These are phyloP conservation scores for Metschnikowia dekortorum DNA, from an alignment of 805 yeast species.

Conservation along the genomic window DNA sequence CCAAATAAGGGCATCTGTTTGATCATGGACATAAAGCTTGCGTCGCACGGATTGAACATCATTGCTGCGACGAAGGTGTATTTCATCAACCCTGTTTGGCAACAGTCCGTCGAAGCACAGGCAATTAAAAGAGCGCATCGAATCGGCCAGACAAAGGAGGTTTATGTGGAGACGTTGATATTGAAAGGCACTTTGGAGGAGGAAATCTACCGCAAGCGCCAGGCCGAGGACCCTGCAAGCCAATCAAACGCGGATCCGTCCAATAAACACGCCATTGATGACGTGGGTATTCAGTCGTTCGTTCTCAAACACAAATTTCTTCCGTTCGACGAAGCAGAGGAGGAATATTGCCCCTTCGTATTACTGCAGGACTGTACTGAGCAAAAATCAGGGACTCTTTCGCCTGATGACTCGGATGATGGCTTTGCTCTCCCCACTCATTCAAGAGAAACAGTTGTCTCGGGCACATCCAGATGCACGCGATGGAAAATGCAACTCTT, in stretches of 20 bases:
- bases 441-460: constrained; percentile 17
- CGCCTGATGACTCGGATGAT: background rate
- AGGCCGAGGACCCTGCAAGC: constrained; percentile 8
- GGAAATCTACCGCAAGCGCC: constrained; percentile 51
- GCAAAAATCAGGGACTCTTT: constrained; percentile 7
- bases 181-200: constrained; percentile 62
- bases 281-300: constrained; percentile 53
- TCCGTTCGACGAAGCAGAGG: constrained; percentile 21
- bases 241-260: constrained; percentile 11
- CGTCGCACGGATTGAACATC: constrained; percentile 67
- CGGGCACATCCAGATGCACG: constrained; percentile 2
- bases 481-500: constrained; percentile 29
- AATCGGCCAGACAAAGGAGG: constrained; percentile 64
- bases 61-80: constrained; percentile 65
- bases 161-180: constrained; percentile 64
- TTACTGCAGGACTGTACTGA: background rate
- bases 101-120: constrained; percentile 64
- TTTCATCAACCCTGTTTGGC: constrained; percentile 72
- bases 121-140: constrained; percentile 76
- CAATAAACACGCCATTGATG: constrained; percentile 49
- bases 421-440: constrained; percentile 15
- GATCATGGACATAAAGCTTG: constrained; percentile 63
- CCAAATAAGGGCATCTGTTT: constrained; percentile 46
- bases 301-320: constrained; percentile 49
- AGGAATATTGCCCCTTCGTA: constrained; percentile 35